Evolutionary conservation across 768 basidiomycete species (phyloP).

Genomic region (Tricholoma sp.): DNA sequence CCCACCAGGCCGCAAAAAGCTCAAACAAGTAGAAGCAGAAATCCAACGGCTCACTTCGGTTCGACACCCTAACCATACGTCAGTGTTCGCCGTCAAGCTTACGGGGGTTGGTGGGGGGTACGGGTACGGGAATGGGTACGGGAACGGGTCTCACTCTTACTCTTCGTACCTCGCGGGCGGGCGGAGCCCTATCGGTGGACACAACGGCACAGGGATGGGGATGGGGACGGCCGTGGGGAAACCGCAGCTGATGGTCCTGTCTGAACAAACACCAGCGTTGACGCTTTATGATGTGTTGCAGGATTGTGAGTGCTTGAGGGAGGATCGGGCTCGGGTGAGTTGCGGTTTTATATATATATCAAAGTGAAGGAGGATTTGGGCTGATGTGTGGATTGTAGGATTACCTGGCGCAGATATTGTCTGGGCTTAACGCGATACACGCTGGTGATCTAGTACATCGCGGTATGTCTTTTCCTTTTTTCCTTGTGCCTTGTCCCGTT

Average conservation of each 20-base stretch:
- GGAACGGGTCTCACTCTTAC: no score
- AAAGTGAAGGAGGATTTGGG: no score
- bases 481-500: neutral
- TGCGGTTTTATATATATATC: no score
- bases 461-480: slow-evolving; percentile 32
- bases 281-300: slow-evolving; percentile 72
- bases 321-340: slow-evolving; percentile 63
- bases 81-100: slow-evolving; percentile 63
- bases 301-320: slow-evolving; percentile 68
- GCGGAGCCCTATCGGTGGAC: no score
- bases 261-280: slow-evolving; percentile 64
- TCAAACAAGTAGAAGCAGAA: slow-evolving; percentile 61
- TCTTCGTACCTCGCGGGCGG: no score
- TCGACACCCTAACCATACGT: slow-evolving; percentile 61
- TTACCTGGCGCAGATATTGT: slow-evolving; percentile 68
- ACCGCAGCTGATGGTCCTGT: slow-evolving; percentile 57
- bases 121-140: no score
- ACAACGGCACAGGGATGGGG: no score
- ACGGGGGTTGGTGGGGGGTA: slow-evolving; percentile 20
- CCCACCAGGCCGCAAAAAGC: slow-evolving; percentile 56
- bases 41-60: slow-evolving; percentile 55
- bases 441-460: slow-evolving; percentile 64
- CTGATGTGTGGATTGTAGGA: slow-evolving; percentile 42
- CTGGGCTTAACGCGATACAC: slow-evolving; percentile 65
- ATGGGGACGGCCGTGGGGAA: no score